Evolutionary conservation across 2,329 filamentous ascomycete genomes (phyloP).

Genomic region (Alternaria metachromatica): DNA sequence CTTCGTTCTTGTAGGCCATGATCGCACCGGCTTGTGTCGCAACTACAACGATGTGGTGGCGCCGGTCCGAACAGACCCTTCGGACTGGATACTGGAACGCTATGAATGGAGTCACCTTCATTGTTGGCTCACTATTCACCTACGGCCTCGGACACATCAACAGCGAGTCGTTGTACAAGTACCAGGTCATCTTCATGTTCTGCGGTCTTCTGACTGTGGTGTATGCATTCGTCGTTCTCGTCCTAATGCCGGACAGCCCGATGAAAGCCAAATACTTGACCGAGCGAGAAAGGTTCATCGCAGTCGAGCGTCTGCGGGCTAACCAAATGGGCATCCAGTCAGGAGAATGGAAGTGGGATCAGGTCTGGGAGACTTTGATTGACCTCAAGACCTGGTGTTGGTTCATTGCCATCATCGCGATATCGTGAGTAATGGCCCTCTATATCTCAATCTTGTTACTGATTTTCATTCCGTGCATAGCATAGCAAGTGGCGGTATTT

Average conservation of each 20-base stretch:
- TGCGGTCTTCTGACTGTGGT: conserved; percentile 54
- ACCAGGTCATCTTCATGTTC: conserved; percentile 55
- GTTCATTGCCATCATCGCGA: conserved; percentile 60
- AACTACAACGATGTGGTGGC: conserved; percentile 68
- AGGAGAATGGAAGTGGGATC: conserved; percentile 78
- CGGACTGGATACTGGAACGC: conserved; percentile 64
- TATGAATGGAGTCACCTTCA: conserved; percentile 66
- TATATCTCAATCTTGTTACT: conserved; percentile 30
- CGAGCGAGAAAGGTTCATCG: conserved; percentile 25
- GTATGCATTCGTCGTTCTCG: conserved; percentile 51
- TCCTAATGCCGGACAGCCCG: conserved; percentile 55
- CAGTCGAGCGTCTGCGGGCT: conserved; percentile 25
- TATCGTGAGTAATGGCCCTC: conserved; percentile 35
- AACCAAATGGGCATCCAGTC: conserved; percentile 65
- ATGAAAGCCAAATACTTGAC: conserved; percentile 43
- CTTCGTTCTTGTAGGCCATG: conserved; percentile 48
- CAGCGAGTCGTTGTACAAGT: conserved; percentile 51
- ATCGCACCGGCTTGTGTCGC: conserved; percentile 61
- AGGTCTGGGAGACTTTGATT: conserved; percentile 28
- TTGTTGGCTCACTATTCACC: conserved; percentile 63
- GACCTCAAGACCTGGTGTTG: conserved; percentile 52
- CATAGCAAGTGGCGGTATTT: conserved; percentile 68
- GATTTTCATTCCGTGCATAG: conserved; percentile 3
- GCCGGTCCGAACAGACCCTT: conserved; percentile 63
- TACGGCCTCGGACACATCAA: conserved; percentile 64